These are phyloP conservation scores for Cerioporus squamosus DNA, from an alignment of 1,284 basidiomycete species.

Conservation along the genomic window DNA sequence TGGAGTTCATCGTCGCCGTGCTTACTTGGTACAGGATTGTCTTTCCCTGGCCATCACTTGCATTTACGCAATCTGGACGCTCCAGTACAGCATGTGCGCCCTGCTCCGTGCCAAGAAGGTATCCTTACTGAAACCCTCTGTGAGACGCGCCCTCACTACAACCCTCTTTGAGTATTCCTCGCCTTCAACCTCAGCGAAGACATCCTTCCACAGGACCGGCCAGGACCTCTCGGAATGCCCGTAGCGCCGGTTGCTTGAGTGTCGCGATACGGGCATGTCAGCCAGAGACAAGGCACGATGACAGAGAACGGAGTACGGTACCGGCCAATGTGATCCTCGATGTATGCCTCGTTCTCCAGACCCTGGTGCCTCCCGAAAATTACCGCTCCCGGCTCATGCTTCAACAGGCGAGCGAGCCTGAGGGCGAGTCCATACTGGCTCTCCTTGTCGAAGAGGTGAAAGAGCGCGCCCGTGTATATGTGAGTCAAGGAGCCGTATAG, in stretches of 20 bases:
- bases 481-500: conserved; percentile 30
- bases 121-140: conserved; percentile 12
- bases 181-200: conserved; percentile 31
- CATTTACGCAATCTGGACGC: conserved; percentile 26
- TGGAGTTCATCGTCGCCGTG: too few species aligned
- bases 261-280: not conserved
- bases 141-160: conserved; percentile 27
- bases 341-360: conserved; percentile 29
- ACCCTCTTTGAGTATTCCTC: conserved; percentile 26
- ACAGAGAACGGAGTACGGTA: conserved; percentile 2
- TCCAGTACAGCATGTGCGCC: conserved; percentile 30
- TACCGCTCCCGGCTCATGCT: conserved; percentile 27
- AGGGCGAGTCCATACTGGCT: conserved; percentile 39
- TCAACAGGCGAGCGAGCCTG: conserved; percentile 33
- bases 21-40: too few species aligned
- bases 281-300: too few species aligned
- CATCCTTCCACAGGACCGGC: conserved; percentile 32
- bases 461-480: conserved; percentile 38
- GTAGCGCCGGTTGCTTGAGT: conserved; percentile 32
- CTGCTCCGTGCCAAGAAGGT: conserved; percentile 10
- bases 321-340: conserved; percentile 36
- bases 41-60: too few species aligned
- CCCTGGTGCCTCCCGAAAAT: conserved; percentile 40
- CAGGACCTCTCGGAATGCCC: conserved; percentile 35
- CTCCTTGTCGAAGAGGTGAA: conserved; percentile 41